These are phyloP conservation scores for Monilinia polystroma DNA, from an alignment of 2,329 filamentous ascomycete species.

Conservation along the genomic window DNA sequence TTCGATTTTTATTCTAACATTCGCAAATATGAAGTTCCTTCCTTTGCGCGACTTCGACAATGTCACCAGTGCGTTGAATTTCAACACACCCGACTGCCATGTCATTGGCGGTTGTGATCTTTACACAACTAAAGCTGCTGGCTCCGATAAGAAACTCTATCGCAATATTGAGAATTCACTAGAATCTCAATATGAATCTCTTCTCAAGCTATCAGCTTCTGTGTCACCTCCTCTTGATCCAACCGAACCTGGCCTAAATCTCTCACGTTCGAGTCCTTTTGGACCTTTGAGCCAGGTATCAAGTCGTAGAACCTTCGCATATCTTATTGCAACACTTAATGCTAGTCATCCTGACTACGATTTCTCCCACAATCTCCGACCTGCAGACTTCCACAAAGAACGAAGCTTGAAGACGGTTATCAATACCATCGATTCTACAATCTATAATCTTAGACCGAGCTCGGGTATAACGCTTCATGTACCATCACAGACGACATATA, in stretches of 20 bases:
- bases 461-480: conserved; percentile 44
- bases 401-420: conserved; percentile 77
- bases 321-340: conserved; percentile 93
- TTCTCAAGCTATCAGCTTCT: conserved; percentile 81
- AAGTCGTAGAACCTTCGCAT: conserved; percentile 89
- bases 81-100: conserved; percentile 89
- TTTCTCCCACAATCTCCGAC: conserved; percentile 87
- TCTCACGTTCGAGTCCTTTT: conserved; percentile 87
- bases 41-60: conserved; percentile 88
- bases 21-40: conserved; percentile 67
- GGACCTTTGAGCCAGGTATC: conserved; percentile 84
- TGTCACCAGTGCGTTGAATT: conserved; percentile 90
- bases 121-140: conserved; percentile 95
- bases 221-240: conserved; percentile 80
- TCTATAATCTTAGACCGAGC: conserved; percentile 79
- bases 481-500: conserved; percentile 43
- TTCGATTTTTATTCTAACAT: conserved; percentile 29
- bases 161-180: conserved; percentile 91
- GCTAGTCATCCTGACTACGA: conserved; percentile 96
- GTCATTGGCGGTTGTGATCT: conserved; percentile 93
- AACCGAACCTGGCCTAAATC: conserved; percentile 65
- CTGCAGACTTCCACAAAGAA: conserved; percentile 86
- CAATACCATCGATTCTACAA: conserved; percentile 80
- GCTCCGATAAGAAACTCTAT: conserved; percentile 95
- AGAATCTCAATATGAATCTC: conserved; percentile 85